Evolutionary conservation across 768 basidiomycete species (phyloP).

Genomic region (Cystobasidium tubakii): DNA sequence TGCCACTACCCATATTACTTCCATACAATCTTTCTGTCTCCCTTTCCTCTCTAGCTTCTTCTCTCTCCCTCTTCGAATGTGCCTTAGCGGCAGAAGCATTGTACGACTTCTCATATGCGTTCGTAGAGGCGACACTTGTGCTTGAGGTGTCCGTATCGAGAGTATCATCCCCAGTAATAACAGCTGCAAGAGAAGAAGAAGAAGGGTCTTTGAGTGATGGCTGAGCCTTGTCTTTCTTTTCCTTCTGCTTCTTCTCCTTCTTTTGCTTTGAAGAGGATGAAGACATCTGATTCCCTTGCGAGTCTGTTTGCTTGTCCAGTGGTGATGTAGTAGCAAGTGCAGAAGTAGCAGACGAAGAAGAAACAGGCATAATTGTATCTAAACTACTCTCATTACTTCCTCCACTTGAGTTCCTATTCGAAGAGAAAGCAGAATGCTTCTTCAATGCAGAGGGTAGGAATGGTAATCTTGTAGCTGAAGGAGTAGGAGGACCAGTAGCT

Average conservation of each 20-base stretch:
- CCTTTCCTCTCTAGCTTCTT: neutral
- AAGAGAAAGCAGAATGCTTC: neutral
- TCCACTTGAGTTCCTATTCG: too few species aligned
- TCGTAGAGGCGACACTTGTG: neutral
- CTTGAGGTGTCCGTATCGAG: neutral
- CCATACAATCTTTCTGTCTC: neutral
- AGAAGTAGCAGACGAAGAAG: neutral
- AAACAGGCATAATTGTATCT: too few species aligned
- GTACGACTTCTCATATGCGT: neutral
- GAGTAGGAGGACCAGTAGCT: neutral
- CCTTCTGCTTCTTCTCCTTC: neutral
- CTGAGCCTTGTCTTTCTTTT: neutral
- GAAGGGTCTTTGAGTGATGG: neutral
- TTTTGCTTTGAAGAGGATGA: neutral
- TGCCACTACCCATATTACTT: neutral
- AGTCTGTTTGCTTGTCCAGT: neutral
- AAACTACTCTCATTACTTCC: too few species aligned
- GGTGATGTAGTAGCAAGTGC: too few species aligned
- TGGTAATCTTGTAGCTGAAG: slow-evolving; percentile 4
- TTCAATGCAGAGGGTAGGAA: slow-evolving; percentile 1
- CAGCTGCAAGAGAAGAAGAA: neutral
- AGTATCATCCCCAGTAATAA: neutral
- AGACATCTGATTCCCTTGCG: neutral
- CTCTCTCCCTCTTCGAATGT: neutral
- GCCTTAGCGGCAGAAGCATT: neutral